phyloP scores from a whole-genome alignment of 148 eudicot genomes.

The Heliamphora exappendiculata region DNA sequence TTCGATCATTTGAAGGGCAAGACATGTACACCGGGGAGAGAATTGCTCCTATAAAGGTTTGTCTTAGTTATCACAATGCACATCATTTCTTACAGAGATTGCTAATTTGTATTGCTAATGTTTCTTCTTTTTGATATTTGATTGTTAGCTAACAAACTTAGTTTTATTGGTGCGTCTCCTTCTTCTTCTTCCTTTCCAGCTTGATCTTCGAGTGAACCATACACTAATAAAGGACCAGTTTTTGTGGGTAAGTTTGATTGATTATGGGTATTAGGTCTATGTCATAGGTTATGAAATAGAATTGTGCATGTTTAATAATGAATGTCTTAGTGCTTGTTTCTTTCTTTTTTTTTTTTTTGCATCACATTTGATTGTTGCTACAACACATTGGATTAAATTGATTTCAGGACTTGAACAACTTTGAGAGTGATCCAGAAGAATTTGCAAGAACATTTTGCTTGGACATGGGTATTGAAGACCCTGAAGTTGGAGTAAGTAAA shows the following conservation, averaged over 20 bases:
- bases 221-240: slow-evolving; percentile 92
- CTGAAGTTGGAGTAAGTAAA: slow-evolving; percentile 91
- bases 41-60: slow-evolving; percentile 92
- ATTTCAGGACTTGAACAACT: slow-evolving; percentile 82
- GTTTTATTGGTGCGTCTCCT: neutral
- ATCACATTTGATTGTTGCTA: neutral
- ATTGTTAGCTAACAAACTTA: neutral
- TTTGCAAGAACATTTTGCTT: slow-evolving; percentile 78
- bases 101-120: neutral
- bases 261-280: neutral
- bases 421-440: slow-evolving; percentile 97
- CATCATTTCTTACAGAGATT: neutral
- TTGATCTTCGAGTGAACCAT: slow-evolving; percentile 90
- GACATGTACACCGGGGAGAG: slow-evolving; percentile 90
- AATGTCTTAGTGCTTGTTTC: neutral
- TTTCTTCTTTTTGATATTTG: neutral
- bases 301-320: neutral
- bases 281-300: neutral
- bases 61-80: slow-evolving; percentile 6
- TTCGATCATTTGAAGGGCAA: slow-evolving; percentile 84
- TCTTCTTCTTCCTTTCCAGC: slow-evolving; percentile 31
- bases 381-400: slow-evolving; percentile 3
- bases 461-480: slow-evolving; percentile 84
- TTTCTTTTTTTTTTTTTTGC: neutral
- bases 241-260: slow-evolving; percentile 69